Evolutionary conservation across 179 eudicot genomes (phyloP).

Genomic region (Drosera spatulata): DNA sequence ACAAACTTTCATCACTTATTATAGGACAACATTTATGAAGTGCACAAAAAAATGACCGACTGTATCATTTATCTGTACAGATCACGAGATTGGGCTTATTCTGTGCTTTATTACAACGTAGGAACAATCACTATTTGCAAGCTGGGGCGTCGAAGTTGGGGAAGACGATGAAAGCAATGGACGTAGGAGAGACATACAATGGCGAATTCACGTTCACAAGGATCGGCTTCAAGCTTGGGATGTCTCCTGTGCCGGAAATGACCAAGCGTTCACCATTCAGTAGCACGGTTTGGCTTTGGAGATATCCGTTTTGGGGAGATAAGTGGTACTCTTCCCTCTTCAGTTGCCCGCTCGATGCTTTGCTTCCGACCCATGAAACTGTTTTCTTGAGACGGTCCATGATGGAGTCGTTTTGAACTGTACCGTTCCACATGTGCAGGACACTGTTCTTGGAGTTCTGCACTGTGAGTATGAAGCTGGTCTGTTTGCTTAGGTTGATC

Average conservation of each 20-base stretch:
- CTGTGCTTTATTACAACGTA: no score
- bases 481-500: conserved; percentile 77
- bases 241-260: conserved; percentile 42
- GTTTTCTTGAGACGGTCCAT: conserved; percentile 31
- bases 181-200: conserved; percentile 46
- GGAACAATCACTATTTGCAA: conserved; percentile 19
- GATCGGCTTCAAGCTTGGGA: conserved; percentile 50
- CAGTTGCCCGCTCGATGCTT: conserved; percentile 37
- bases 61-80: no score
- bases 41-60: no score
- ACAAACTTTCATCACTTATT: no score
- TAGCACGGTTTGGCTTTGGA: conserved; percentile 56
- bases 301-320: conserved; percentile 47
- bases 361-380: conserved; percentile 71
- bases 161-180: conserved; percentile 64
- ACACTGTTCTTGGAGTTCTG: conserved; percentile 20
- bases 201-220: conserved; percentile 29
- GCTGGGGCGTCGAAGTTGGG: conserved; percentile 68
- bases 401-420: conserved; percentile 17
- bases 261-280: conserved; percentile 53
- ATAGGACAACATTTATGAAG: no score
- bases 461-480: conserved; percentile 25
- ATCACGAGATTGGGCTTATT: no score
- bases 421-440: conserved; percentile 6
- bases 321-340: conserved; percentile 77